phyloP scores from a whole-genome alignment of 2,329 filamentous ascomycete genomes.

The Aureobasidium leucospermi region DNA sequence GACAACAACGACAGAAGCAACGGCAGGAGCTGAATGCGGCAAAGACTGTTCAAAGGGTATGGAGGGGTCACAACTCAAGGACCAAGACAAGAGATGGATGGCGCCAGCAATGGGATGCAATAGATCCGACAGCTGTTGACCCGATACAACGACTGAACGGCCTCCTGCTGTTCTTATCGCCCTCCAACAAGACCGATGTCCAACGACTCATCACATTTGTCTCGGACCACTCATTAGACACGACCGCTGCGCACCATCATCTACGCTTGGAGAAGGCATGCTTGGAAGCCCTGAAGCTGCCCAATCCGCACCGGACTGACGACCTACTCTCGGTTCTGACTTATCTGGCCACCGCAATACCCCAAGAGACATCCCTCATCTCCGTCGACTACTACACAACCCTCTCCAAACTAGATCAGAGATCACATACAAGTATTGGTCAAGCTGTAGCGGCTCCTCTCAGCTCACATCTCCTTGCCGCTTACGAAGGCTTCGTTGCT shows the following conservation, averaged over 20 bases:
- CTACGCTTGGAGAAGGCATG: constrained; percentile 34
- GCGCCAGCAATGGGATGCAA: constrained; percentile 56
- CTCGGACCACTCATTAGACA: not conserved
- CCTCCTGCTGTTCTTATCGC: constrained; percentile 38
- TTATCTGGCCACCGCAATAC: constrained; percentile 1
- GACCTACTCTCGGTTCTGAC: constrained; percentile 9
- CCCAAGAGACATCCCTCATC: not conserved
- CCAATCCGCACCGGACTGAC: not conserved
- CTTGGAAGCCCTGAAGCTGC: constrained; percentile 23
- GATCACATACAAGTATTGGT: constrained; percentile 21
- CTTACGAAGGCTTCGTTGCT: constrained; percentile 38
- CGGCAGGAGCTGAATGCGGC: constrained; percentile 68
- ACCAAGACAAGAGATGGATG: constrained; percentile 49
- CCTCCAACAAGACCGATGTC: constrained; percentile 32
- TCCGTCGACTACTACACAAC: constrained; percentile 26
- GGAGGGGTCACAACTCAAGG: constrained; percentile 69
- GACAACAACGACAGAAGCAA: constrained; percentile 71
- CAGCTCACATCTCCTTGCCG: constrained; percentile 18
- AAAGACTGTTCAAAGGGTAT: constrained; percentile 67
- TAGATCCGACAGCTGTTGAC: constrained; percentile 30
- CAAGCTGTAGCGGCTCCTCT: constrained; percentile 27
- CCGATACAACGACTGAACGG: constrained; percentile 34
- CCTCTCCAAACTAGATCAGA: constrained; percentile 21
- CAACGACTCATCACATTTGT: constrained; percentile 32
- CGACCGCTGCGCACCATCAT: constrained; percentile 32